A percentile compares a stretch with the other conserved stretches of the same genome.
Evolutionary conservation across 1,139 yeast species (phyloP).

Genomic region (Pichia inconspicua): DNA sequence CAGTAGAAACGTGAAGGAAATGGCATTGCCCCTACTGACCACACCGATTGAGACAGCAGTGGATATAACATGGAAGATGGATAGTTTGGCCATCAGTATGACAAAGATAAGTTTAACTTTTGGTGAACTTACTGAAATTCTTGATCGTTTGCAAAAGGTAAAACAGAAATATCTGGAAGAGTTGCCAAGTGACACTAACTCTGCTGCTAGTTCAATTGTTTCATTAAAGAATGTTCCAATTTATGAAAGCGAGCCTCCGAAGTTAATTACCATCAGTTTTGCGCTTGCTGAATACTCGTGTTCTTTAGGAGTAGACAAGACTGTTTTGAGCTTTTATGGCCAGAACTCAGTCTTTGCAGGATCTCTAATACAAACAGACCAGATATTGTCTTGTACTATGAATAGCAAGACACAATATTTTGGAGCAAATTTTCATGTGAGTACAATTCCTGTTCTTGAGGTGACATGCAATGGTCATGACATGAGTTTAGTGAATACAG

Average conservation of each 20-base stretch:
- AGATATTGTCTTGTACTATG: constrained; percentile 18
- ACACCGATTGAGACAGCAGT: constrained; percentile 15
- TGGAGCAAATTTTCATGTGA: constrained; percentile 7
- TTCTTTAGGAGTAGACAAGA: constrained; percentile 19
- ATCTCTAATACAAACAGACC: constrained; percentile 14
- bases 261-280: constrained; percentile 15
- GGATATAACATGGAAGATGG: constrained; percentile 18
- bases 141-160: constrained; percentile 3
- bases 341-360: constrained; percentile 12
- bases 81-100: constrained; percentile 14
- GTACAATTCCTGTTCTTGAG: constrained; percentile 12
- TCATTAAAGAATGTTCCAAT: constrained; percentile 11
- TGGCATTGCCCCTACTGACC: constrained; percentile 14
- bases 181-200: background rate
- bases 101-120: constrained; percentile 11
- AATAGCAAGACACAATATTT: constrained; percentile 11
- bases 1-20: constrained; percentile 11
- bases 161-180: background rate
- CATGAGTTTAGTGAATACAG: constrained; percentile 18
- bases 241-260: constrained; percentile 10
- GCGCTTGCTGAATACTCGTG: constrained; percentile 16
- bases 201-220: constrained; percentile 10
- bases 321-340: constrained; percentile 16
- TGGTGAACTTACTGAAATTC: background rate
- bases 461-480: constrained; percentile 14